Evolutionary conservation across 257 asterid genomes (phyloP).

Genomic region (Nicotiana undulata): DNA sequence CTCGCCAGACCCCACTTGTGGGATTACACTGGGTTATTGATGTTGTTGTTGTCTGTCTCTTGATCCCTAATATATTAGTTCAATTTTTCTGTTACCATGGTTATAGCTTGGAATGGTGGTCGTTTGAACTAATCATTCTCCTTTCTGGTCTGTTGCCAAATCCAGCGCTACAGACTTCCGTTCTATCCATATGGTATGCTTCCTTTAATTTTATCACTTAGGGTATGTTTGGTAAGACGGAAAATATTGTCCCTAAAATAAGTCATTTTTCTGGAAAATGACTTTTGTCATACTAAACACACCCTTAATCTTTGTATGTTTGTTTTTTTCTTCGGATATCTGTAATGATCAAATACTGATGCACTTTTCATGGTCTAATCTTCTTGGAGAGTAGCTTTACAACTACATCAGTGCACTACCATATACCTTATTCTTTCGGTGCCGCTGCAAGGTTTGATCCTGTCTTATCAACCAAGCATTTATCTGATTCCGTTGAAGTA

Average conservation of each 20-base stretch:
- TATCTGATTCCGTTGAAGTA: background rate
- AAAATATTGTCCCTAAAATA: too few relatives aligned
- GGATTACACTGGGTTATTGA: too few relatives aligned
- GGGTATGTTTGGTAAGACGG: too few relatives aligned
- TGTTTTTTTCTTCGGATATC: background rate
- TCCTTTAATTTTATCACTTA: background rate
- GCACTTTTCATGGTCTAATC: background rate
- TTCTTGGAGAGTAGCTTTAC: slow-evolving; percentile 46
- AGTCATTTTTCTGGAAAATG: too few relatives aligned
- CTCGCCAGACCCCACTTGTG: too few relatives aligned
- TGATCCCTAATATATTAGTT: background rate
- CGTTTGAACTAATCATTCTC: slow-evolving; percentile 60
- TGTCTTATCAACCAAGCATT: background rate
- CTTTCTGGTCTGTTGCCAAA: slow-evolving; percentile 73
- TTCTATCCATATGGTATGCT: slow-evolving; percentile 57
- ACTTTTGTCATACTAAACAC: too few relatives aligned
- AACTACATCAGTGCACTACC: slow-evolving; percentile 46
- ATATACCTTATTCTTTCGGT: slow-evolving; percentile 57
- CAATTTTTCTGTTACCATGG: background rate
- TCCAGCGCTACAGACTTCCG: slow-evolving; percentile 71
- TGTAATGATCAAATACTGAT: background rate
- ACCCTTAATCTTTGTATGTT: too few relatives aligned
- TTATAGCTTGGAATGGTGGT: slow-evolving; percentile 76
- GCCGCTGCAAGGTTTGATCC: slow-evolving; percentile 65
- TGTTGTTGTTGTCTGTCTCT: background rate